Base-by-base conservation (phyloP, 495 filamentous ascomycete species). In the Hypoxylon perforatum region DNA sequence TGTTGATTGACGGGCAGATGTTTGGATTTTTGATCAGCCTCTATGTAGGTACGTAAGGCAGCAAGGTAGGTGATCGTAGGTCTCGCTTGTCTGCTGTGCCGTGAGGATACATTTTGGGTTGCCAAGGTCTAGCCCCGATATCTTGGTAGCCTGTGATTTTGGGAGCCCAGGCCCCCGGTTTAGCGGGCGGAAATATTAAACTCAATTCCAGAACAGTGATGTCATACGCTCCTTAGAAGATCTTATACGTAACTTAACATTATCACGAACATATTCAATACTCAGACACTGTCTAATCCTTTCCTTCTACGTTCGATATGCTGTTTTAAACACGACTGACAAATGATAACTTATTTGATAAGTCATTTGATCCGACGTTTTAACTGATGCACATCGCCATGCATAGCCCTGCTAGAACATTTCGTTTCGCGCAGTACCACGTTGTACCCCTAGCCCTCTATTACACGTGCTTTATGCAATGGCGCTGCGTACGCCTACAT, bases 381-480 rank as follows among this genome's bases (percentile, higher is more conserved):
- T 15, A 30, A 52, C 38, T 39, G 15, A 47, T 54, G 39, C 49
- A 54, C 18, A 46, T 54, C 53, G n/a, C 19, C 23, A 11, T 30
- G 22, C 28, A 36, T 17, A 33, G 28, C 39, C 53, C 25, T 35
- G 28, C 1, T 7, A 28, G 25, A 3, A 28, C 4, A 1, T 1
- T 17, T 17, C 18, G 14, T 48, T 7, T 48, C 18, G 42, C 56
- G 42, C 55, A 33, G 51, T 54, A 41, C 18, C 50, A 41, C 38
- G 25, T 23, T 47, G 25, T 23, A 30, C 58, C 58, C 58, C 42
- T 7, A 7, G 25, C 25, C 3, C 25, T 28, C 9, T 48, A 45
- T 41, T 15, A 39, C 50, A 39, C 41, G 30, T 48, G 50, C 54
- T 10, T 47, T 25, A 60, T 45, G 38, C 48, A 46, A 61, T 15